Conservation (phyloP, 2,329 filamentous ascomycete genomes). For the Talaromyces marneffei region DNA sequence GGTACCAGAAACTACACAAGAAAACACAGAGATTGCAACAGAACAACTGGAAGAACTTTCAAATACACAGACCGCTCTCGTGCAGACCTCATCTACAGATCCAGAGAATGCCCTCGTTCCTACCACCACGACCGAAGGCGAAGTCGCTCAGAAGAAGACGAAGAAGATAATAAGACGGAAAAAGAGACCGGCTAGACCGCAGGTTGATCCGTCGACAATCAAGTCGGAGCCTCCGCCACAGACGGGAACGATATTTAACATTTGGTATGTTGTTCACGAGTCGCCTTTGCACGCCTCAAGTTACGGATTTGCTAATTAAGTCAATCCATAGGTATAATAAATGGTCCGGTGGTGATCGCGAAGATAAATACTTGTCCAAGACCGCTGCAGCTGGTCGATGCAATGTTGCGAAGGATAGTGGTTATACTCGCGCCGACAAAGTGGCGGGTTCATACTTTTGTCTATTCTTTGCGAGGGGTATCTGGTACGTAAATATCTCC, state of each 20-base stretch:
- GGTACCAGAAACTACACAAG: neutral
- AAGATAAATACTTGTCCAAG: constrained; percentile 83
- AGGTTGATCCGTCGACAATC: constrained; percentile 79
- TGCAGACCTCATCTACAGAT: constrained; percentile 10
- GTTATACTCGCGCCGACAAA: constrained; percentile 72
- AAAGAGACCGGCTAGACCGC: constrained; percentile 78
- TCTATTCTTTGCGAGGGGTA: constrained; percentile 78
- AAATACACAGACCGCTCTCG: constrained; percentile 14
- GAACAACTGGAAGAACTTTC: constrained; percentile 18
- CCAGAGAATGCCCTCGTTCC: constrained; percentile 16
- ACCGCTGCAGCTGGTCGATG: constrained; percentile 78
- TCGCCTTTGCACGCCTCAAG: neutral
- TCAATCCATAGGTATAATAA: constrained; percentile 11
- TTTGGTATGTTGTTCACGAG: constrained; percentile 63
- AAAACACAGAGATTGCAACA: constrained; percentile 40
- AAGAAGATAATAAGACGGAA: constrained; percentile 93
- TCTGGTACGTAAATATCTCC: constrained; percentile 41
- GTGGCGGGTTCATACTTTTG: constrained; percentile 84
- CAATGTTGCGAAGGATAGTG: constrained; percentile 72
- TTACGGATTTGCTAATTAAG: neutral
- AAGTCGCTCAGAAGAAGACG: constrained; percentile 53
- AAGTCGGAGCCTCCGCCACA: constrained; percentile 82
- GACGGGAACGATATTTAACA: constrained; percentile 94
- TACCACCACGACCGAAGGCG: constrained; percentile 27
- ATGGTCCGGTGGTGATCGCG: constrained; percentile 66